phyloP scores from a whole-genome alignment of 2,329 filamentous ascomycete genomes.

The Fusarium stilboides region DNA sequence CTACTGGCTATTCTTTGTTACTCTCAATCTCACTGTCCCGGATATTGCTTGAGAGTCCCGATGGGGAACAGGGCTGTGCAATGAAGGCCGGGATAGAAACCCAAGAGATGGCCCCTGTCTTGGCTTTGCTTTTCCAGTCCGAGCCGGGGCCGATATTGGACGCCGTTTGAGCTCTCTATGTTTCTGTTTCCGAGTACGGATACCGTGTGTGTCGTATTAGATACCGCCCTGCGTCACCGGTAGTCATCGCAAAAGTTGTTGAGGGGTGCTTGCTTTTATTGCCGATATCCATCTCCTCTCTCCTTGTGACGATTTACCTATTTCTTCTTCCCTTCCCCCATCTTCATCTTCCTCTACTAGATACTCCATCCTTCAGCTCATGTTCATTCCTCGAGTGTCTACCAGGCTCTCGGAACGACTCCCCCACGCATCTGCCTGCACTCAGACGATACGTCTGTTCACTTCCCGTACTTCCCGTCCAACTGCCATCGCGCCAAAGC shows the following conservation, averaged over 20 bases:
- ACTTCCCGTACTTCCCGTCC: conserved; percentile 15
- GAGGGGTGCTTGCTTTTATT: conserved; percentile 23
- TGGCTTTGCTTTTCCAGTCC: neutral
- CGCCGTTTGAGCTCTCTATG: neutral
- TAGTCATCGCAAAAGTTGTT: neutral
- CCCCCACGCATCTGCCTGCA: conserved; percentile 22
- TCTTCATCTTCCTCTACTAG: neutral
- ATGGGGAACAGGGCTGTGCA: conserved; percentile 26
- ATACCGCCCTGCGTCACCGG: conserved; percentile 22
- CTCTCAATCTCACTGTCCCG: conserved; percentile 14
- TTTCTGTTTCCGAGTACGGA: conserved; percentile 9
- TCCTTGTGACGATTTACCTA: conserved; percentile 7
- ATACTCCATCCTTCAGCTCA: conserved; percentile 32
- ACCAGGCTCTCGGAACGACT: conserved; percentile 36
- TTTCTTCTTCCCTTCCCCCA: conserved; percentile 10
- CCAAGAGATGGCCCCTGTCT: conserved; percentile 19
- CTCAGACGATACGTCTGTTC: conserved; percentile 20
- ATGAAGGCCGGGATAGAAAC: neutral
- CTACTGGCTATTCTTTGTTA: conserved; percentile 28
- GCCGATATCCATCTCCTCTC: conserved; percentile 22
- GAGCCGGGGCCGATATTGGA: conserved; percentile 33
- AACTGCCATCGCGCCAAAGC: conserved; percentile 16
- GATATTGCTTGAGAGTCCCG: conserved; percentile 16
- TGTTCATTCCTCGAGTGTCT: conserved; percentile 38
- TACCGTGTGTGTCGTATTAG: conserved; percentile 26